Base-by-base conservation (phyloP, 345 rosid species). In the Clausena lansium region DNA sequence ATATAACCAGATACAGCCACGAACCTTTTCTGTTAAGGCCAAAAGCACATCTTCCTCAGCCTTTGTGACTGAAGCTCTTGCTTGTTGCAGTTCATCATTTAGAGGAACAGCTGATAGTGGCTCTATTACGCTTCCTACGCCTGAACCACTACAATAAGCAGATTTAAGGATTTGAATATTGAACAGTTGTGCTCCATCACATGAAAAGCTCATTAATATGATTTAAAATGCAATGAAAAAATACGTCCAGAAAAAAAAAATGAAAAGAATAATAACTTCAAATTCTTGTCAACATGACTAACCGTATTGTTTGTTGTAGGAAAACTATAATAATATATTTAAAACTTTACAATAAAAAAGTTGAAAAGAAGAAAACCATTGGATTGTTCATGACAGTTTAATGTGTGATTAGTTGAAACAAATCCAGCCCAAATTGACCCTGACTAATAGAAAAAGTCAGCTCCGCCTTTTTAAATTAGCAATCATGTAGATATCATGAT, bases 31-130 rank as follows among this genome's bases (percentile, higher is more conserved):
- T 77, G 97, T 91, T 76, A 95, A 78, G 86, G 81, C 90, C 67
- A 88, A 69, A 71, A 93, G 97, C 83, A 92, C 90, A 17, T 89
- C 96, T 75, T 85, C 87, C 87, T 95, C 98, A 47, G 97, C 97
- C 87, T 88, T 86, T 69, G 94, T 86, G 79, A 86, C 92, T 69
- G 80, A 81, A 82, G 85, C 91, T 83, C 94, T 91, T 27, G 94
- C 96, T 78, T 78, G 86, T 83, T 92, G 91, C 82, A 95, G 82
- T 77, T 95, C 98, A 76, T 92, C 99, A 74, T 95, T 93, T 77
- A 93, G 82, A 80, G 94, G 87, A 77, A 92, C 92, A 6, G 96
- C 99, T 60, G 85, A 78, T 36, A 95, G 84, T 78, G 99, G 99
- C 89, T 95, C 97, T 17, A 91, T 57, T 74, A 87, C 83, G 82